Evolutionary conservation across 2,329 filamentous ascomycete genomes (phyloP).

Genomic region (Nemania serpens): DNA sequence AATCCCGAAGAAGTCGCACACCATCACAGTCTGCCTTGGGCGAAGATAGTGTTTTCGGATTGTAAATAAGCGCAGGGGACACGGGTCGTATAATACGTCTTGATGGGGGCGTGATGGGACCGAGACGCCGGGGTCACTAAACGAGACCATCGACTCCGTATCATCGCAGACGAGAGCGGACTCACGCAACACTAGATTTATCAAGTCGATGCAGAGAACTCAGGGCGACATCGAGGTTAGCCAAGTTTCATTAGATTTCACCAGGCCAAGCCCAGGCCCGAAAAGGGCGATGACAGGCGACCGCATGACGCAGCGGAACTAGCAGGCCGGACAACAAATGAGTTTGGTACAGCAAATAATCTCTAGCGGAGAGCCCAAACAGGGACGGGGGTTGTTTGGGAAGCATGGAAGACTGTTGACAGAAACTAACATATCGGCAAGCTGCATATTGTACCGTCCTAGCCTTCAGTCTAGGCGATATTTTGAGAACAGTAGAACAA

Average conservation of each 20-base stretch:
- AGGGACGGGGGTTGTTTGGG: constrained; percentile 49
- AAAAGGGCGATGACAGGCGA: constrained; percentile 48
- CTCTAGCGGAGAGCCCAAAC: constrained; percentile 45
- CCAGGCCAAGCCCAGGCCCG: constrained; percentile 43
- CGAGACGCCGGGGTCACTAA: constrained; percentile 31
- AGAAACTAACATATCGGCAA: constrained; percentile 49
- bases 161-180: constrained; percentile 35
- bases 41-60: constrained; percentile 29
- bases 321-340: constrained; percentile 44
- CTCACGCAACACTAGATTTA: constrained; percentile 34
- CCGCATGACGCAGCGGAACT: constrained; percentile 46
- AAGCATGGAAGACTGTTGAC: constrained; percentile 46
- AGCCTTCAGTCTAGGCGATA: constrained; percentile 43
- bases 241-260: constrained; percentile 48
- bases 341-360: constrained; percentile 52
- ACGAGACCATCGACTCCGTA: constrained; percentile 38
- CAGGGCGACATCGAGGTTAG: constrained; percentile 44
- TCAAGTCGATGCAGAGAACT: constrained; percentile 36
- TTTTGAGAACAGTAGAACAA: constrained; percentile 51
- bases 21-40: constrained; percentile 26
- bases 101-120: constrained; percentile 34
- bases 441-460: constrained; percentile 54
- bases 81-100: constrained; percentile 29
- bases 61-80: constrained; percentile 21
- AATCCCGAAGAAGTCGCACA: constrained; percentile 25